A percentile compares a stretch with the other conserved stretches of the same genome.
Conservation (phyloP, 75 land plant genomes). For the Chamaecyparis obtusa region DNA sequence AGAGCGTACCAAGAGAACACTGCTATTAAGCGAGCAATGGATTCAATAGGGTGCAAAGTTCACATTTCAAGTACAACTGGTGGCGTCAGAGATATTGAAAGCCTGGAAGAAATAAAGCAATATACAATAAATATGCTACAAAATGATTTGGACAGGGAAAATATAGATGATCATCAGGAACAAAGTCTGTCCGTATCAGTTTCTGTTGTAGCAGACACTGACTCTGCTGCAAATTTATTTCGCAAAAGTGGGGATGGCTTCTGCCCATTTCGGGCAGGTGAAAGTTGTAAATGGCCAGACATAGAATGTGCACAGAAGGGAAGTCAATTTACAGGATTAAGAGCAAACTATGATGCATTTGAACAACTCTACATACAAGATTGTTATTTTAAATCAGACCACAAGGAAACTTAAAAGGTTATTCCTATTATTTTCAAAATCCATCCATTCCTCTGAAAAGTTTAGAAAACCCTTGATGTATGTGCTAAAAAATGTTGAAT, state of each 20-base stretch:
- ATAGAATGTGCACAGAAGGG: slow-evolving; percentile 74
- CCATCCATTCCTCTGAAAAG: neutral
- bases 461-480: neutral
- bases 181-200: slow-evolving; percentile 66
- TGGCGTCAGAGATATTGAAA: slow-evolving; percentile 31
- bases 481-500: neutral
- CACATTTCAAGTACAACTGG: slow-evolving; percentile 47
- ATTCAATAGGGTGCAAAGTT: slow-evolving; percentile 82
- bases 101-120: slow-evolving; percentile 25
- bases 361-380: slow-evolving; percentile 81
- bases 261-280: slow-evolving; percentile 65
- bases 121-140: slow-evolving; percentile 18
- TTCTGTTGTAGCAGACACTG: slow-evolving; percentile 45
- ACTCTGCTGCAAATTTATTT: slow-evolving; percentile 28
- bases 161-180: slow-evolving; percentile 15
- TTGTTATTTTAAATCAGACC: slow-evolving; percentile 56
- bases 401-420: neutral
- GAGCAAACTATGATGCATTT: slow-evolving; percentile 91
- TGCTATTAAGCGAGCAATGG: slow-evolving; percentile 74
- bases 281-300: slow-evolving; percentile 90
- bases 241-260: slow-evolving; percentile 53
- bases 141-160: slow-evolving; percentile 18
- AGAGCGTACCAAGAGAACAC: slow-evolving; percentile 55
- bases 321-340: slow-evolving; percentile 83
- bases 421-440: neutral